Conservation (phyloP, 2,329 filamentous ascomycete genomes). For the Apiospora malaysiana region DNA sequence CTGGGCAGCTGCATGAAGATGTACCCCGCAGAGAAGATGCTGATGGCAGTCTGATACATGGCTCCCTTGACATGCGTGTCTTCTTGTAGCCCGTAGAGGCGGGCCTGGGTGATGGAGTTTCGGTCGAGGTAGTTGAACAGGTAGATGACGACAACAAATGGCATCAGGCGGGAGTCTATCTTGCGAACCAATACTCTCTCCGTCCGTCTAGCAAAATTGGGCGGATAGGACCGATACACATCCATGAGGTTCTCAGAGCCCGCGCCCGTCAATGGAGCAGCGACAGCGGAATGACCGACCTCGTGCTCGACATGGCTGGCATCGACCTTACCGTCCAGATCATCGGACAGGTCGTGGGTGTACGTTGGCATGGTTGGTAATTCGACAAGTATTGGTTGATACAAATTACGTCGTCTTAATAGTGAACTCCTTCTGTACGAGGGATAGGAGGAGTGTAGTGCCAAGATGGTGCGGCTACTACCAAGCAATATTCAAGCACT, state of each 20-base stretch:
- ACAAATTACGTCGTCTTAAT: neutral
- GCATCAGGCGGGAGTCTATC: slow-evolving; percentile 22
- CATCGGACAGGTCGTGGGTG: neutral
- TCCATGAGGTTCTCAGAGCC: neutral
- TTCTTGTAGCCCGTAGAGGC: neutral
- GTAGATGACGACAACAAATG: slow-evolving; percentile 15
- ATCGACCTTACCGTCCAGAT: neutral
- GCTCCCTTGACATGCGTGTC: neutral
- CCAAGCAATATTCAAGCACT: neutral
- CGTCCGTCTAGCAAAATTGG: neutral
- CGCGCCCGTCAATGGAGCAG: neutral
- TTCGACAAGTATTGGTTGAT: neutral
- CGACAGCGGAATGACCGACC: neutral
- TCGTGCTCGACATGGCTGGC: neutral
- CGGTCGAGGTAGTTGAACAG: slow-evolving; percentile 20
- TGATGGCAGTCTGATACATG: slow-evolving; percentile 4
- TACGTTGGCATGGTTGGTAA: neutral
- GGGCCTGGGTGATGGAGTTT: slow-evolving; percentile 7
- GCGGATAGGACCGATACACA: neutral
- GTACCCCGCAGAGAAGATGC: slow-evolving; percentile 16
- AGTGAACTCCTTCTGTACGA: neutral
- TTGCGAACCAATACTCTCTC: slow-evolving; percentile 21
- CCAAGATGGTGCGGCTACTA: neutral
- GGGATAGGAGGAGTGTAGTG: neutral
- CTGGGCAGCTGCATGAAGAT: slow-evolving; percentile 3